These are phyloP conservation scores for Penicillium sp. DNA, from an alignment of 2,329 filamentous ascomycete species.

Conservation along the genomic window DNA sequence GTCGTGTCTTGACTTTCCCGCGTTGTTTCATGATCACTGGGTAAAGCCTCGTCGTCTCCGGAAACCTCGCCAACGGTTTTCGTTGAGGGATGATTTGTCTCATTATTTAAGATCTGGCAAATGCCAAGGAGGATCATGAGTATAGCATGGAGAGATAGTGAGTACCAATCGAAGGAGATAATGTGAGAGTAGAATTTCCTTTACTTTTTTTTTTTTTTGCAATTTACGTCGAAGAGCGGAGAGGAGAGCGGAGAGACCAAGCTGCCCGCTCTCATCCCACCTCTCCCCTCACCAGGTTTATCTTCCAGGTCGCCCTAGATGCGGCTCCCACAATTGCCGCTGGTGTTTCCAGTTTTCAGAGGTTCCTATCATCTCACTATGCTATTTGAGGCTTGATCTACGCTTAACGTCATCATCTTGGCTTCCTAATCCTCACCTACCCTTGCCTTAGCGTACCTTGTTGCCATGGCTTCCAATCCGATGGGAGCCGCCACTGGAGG, in stretches of 20 bases:
- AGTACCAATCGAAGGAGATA: not conserved
- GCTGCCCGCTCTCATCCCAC: slow-evolving; percentile 10
- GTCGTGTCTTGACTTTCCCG: slow-evolving; percentile 6
- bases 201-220: not conserved
- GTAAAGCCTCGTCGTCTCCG: slow-evolving; percentile 17
- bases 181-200: not conserved
- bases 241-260: slow-evolving; percentile 11
- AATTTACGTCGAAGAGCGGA: not conserved
- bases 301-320: slow-evolving; percentile 23
- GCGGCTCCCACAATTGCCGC: slow-evolving; percentile 18
- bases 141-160: not conserved
- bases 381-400: slow-evolving; percentile 14
- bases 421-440: not conserved
- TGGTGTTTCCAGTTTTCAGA: slow-evolving; percentile 21
- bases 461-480: slow-evolving; percentile 27
- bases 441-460: not conserved
- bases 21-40: slow-evolving; percentile 2
- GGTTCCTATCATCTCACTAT: slow-evolving; percentile 14
- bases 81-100: not conserved
- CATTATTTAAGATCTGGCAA: not conserved
- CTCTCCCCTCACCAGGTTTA: slow-evolving; percentile 1
- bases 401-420: not conserved
- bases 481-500: slow-evolving; percentile 34
- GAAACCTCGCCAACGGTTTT: slow-evolving; percentile 19
- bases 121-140: not conserved